These are phyloP conservation scores for Pseudonitzschia pungens DNA, from an alignment of 108 stramenopile genomes.

Conservation along the genomic window DNA sequence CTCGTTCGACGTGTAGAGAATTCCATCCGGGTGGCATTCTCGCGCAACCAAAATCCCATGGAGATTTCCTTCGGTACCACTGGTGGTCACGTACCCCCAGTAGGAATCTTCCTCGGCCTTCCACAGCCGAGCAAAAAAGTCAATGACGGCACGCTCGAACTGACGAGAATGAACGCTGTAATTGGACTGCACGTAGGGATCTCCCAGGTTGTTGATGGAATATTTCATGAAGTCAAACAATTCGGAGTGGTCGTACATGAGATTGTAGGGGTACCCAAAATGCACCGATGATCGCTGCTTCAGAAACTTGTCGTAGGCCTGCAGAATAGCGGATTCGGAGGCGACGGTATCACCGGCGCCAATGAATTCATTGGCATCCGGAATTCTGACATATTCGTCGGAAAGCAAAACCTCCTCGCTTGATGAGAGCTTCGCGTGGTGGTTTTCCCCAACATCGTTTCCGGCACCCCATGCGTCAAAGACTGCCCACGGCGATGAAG, in stretches of 20 bases:
- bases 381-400: constrained; percentile 65
- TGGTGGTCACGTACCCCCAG: constrained; percentile 91
- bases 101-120: constrained; percentile 67
- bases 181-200: constrained; percentile 84
- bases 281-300: constrained; percentile 69
- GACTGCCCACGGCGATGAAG: constrained; percentile 88
- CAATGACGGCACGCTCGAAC: constrained; percentile 87
- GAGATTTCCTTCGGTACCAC: constrained; percentile 87
- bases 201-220: constrained; percentile 88
- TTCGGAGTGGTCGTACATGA: constrained; percentile 88
- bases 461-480: constrained; percentile 93
- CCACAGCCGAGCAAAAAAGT: constrained; percentile 86
- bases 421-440: constrained; percentile 40
- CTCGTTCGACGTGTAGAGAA: constrained; percentile 76
- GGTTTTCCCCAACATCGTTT: constrained; percentile 33
- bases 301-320: constrained; percentile 70
- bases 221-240: constrained; percentile 87
- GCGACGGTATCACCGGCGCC: constrained; percentile 25
- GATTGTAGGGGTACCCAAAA: constrained; percentile 89
- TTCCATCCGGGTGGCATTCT: constrained; percentile 86
- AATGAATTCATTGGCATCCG: constrained; percentile 44
- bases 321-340: constrained; percentile 69
- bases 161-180: constrained; percentile 85
- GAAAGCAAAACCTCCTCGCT: constrained; percentile 48
- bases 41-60: constrained; percentile 84